Evolutionary conservation across 2,329 filamentous ascomycete genomes (phyloP), one percentile per base, ranked within the genome.

Genomic region (Pyrenophora tritici-repentis): DNA sequence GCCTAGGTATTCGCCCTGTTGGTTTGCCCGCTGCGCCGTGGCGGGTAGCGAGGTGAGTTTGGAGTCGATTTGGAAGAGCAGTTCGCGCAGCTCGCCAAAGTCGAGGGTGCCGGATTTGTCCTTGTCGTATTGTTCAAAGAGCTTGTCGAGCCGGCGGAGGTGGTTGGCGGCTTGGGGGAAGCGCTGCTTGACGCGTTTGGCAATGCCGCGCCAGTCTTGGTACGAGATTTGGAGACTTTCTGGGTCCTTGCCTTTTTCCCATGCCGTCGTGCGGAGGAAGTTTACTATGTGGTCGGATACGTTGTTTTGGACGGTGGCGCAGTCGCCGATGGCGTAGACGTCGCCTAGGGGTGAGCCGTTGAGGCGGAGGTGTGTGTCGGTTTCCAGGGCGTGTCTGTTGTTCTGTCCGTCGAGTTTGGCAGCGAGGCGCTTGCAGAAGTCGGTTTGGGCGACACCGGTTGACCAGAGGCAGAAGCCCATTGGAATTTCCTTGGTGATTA

Each of bases 401-500:
- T 85, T 91, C 73, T 99, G 94, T 12, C 78, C 76, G 4, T 87
- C 80, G 2, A 99, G 84, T 64, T 91, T 89, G n/a, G 83, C 78
- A 2, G 92, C 87, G 22, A 99, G 77, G 14, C 79, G 87, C 73
- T 91, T 84, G 70, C 85, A 89, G 59, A 99, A 86, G 20, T 89
- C 83, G 4, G 90, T 89, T 70, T 96, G 94, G 0, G 92, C 75
- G 29, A 99, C 93, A 55, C 94, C 94, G 0, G 94, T 99, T 0
- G 94, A 97, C 94, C 94, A 99, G 12, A 99, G 81, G 65, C 94
- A 97, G 78, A 99, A 96, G 22, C 91, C 94, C 80, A 91, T 92
- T 0, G 94, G 93, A 0, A 99, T 84, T 66, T 99, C 94, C 73
- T 99, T 99, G 18, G 86, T 88, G n/a, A 96, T 65, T 0, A 86